Evolutionary conservation across 768 basidiomycete genomes (phyloP), one percentile per base, ranked within the genome.

Genomic region (Termitomyces heimii): DNA sequence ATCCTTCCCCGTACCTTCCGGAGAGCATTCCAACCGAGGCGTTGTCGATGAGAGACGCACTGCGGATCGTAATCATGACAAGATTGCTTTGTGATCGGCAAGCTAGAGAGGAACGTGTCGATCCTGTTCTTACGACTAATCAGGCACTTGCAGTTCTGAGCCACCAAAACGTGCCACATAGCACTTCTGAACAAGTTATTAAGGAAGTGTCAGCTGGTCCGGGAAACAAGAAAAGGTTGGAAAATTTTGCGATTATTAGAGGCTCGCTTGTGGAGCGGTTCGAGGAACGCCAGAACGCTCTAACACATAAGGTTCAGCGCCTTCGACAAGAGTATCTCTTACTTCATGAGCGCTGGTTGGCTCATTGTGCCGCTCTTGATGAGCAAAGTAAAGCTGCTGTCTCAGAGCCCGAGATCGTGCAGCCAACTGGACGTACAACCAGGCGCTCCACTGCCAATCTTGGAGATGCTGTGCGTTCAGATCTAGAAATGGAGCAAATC

Each of bases 401-500:
- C 16, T 67, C 74, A 0, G 83, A 77, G 37, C 67, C 69, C 4
- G 78, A 78, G 57, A 56, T 63, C 3, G 58, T 71, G 20, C 72
- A 77, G 40, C 73, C 75, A 42, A 62, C 75, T 40, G 74, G 77
- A 22, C 78, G 91, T 51, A 86, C 88, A 42, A 92, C 90, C 9
- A 82, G 91, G 29, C 83, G 92, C 26, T 82, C 87, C 10, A 78
- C 85, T 47, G 86, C 88, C 0, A 74, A 73, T 43, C 73, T 91
- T 60, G 92, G 92, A 28, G 95, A 97, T 70, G 86, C 92, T 14
- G 94, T 94, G 16, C 87, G 93, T 4, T 94, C 94, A 18, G 95
- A 98, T 71, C 80, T 96, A 56, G 96, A 98, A 75, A 94, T 97
- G 85, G 92, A 97, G 66, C 93, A 94, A 72, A 94, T 98, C 67